These are phyloP conservation scores for Trametes elegans DNA, from an alignment of 768 basidiomycete species.

Conservation along the genomic window DNA sequence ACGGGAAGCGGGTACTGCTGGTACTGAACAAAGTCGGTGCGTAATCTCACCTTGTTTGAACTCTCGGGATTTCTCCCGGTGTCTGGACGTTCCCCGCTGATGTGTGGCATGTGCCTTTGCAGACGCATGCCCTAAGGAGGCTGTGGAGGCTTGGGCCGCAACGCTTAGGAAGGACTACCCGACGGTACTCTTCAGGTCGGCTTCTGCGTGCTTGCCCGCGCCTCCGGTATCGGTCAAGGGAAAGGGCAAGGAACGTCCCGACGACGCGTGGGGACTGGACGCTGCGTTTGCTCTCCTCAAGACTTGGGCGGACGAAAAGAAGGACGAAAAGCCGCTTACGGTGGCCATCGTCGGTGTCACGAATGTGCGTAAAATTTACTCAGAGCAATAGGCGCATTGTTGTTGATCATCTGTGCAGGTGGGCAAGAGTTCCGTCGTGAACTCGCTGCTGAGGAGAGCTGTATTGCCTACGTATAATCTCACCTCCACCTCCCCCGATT, in stretches of 20 bases:
- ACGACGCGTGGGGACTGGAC: conserved; percentile 64
- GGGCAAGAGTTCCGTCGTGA: conserved; percentile 85
- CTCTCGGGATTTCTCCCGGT: conserved; percentile 3
- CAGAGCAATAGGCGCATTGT: neutral
- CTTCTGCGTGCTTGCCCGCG: conserved; percentile 60
- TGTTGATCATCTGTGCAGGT: conserved; percentile 40
- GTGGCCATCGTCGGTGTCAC: conserved; percentile 84
- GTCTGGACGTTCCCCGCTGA: neutral
- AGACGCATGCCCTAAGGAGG: conserved; percentile 83
- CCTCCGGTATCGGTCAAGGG: conserved; percentile 11
- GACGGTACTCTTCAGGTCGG: conserved; percentile 71
- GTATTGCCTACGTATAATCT: conserved; percentile 55
- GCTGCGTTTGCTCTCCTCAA: conserved; percentile 49
- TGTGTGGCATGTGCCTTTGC: neutral
- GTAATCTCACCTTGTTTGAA: conserved; percentile 32
- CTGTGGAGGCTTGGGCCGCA: conserved; percentile 64
- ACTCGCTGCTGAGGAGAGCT: conserved; percentile 61
- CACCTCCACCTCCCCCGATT: conserved; percentile 45
- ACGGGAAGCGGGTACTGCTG: conserved; percentile 53
- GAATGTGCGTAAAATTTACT: conserved; percentile 53
- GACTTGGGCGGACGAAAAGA: conserved; percentile 46
- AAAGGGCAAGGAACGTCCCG: conserved; percentile 25
- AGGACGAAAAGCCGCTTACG: conserved; percentile 48
- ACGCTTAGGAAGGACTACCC: conserved; percentile 59
- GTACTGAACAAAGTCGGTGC: conserved; percentile 86